phyloP scores from a whole-genome alignment of 352 stramenopile genomes.

The Phytophthora cryptogea region DNA sequence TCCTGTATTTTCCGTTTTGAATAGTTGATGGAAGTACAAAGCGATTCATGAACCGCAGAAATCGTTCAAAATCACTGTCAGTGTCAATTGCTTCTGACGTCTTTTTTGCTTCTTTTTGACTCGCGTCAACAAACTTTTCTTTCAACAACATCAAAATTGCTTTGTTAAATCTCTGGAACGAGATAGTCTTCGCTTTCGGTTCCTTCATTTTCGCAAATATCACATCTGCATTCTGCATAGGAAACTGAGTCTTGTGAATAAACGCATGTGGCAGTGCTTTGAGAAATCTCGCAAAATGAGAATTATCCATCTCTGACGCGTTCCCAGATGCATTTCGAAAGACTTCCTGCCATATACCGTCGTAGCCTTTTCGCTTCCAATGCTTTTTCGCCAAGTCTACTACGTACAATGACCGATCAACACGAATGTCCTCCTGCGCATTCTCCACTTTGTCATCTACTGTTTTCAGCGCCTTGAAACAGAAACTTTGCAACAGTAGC shows the following conservation, averaged over 20 bases:
- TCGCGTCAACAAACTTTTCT: slow-evolving; percentile 48
- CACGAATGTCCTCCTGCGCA: slow-evolving; percentile 21
- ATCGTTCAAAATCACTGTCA: slow-evolving; percentile 37
- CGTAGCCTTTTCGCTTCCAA: slow-evolving; percentile 63
- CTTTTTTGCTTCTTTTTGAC: slow-evolving; percentile 3
- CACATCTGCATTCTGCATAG: slow-evolving; percentile 57
- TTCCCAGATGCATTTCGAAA: slow-evolving; percentile 55
- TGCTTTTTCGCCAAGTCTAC: slow-evolving; percentile 33
- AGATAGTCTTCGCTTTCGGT: slow-evolving; percentile 62
- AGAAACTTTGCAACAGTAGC: slow-evolving; percentile 70
- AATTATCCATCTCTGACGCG: slow-evolving; percentile 65
- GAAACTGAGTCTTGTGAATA: slow-evolving; percentile 62
- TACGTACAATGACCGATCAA: slow-evolving; percentile 49
- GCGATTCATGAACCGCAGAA: slow-evolving; percentile 67
- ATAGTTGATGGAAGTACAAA: slow-evolving; percentile 66
- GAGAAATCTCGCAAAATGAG: slow-evolving; percentile 63
- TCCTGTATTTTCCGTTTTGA: slow-evolving; percentile 62
- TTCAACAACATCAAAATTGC: slow-evolving; percentile 63
- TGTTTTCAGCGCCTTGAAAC: slow-evolving; percentile 36
- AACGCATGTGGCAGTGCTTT: slow-evolving; percentile 64
- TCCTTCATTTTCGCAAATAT: slow-evolving; percentile 83
- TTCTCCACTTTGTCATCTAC: slow-evolving; percentile 15
- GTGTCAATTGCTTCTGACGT: slow-evolving; percentile 1
- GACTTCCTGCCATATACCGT: slow-evolving; percentile 72
- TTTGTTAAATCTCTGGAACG: slow-evolving; percentile 66